phyloP scores from a whole-genome alignment of 2,329 filamentous ascomycete species.

The Furcasterigmium sp. region DNA sequence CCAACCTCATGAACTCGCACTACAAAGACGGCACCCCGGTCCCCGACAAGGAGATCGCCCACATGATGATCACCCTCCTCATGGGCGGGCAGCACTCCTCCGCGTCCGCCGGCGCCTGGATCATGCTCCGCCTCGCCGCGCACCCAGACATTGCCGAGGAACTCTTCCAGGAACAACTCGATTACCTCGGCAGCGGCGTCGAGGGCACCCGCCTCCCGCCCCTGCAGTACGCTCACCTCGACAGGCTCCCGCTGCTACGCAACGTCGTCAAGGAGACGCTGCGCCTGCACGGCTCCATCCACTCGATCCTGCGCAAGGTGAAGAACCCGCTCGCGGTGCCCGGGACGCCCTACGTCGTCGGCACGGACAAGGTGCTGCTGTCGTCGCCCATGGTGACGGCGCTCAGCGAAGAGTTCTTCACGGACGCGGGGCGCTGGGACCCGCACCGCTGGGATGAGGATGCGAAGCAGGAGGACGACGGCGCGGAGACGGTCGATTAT shows the following conservation, averaged over 20 bases:
- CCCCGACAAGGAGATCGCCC: constrained; percentile 77
- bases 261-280: constrained; percentile 90
- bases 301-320: constrained; percentile 90
- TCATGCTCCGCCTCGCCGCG: constrained; percentile 73
- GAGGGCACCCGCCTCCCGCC: constrained; percentile 68
- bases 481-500: constrained; percentile 81
- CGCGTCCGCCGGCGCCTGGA: constrained; percentile 79
- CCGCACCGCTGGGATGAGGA: constrained; percentile 83
- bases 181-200: constrained; percentile 67
- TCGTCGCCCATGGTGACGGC: constrained; percentile 80
- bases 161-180: constrained; percentile 75
- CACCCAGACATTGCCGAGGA: constrained; percentile 75
- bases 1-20: constrained; percentile 77
- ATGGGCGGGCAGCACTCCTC: constrained; percentile 92
- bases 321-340: constrained; percentile 82
- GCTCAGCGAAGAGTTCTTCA: constrained; percentile 69
- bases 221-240: constrained; percentile 71
- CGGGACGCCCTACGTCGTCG: constrained; percentile 77
- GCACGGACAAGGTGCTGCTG: constrained; percentile 73
- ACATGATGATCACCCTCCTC: constrained; percentile 91
- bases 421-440: constrained; percentile 77
- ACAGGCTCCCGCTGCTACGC: constrained; percentile 74
- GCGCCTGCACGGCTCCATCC: constrained; percentile 85
- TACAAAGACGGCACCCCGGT: constrained; percentile 79
- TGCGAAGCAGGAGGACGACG: constrained; percentile 47